Evolutionary conservation across 306 rosid species (phyloP).

Genomic region (Lupinus albus): DNA sequence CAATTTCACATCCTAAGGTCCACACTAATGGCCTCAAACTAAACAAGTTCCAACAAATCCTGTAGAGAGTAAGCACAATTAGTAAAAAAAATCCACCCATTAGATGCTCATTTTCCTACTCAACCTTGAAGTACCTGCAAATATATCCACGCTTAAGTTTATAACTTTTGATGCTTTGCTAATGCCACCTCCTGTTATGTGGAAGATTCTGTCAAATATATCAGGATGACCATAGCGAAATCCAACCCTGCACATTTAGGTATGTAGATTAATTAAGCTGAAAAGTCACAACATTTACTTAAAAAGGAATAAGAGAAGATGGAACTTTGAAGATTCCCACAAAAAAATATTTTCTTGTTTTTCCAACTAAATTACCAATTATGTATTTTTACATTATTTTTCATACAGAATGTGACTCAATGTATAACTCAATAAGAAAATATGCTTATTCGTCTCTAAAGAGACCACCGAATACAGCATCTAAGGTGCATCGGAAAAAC

Average conservation of each 20-base stretch:
- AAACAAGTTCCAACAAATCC: too few species aligned
- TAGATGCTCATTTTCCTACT: constrained; percentile 29
- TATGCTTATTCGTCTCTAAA: neutral
- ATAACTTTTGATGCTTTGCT: constrained; percentile 91
- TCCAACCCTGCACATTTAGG: constrained; percentile 71
- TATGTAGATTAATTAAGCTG: constrained; percentile 18
- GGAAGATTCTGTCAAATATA: constrained; percentile 96
- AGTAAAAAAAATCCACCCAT: constrained; percentile 43
- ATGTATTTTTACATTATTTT: constrained; percentile 1
- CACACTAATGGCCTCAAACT: too few species aligned
- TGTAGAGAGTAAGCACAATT: constrained; percentile 42
- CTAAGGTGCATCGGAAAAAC: too few species aligned
- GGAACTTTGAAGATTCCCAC: neutral
- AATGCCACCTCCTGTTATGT: constrained; percentile 96
- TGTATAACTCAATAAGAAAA: neutral
- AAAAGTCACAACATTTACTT: constrained; percentile 14
- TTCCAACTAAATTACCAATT: neutral
- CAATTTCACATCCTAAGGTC: too few species aligned
- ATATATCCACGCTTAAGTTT: constrained; percentile 91
- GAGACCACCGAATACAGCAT: too few species aligned
- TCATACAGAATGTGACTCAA: neutral
- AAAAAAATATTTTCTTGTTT: neutral
- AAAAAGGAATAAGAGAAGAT: neutral
- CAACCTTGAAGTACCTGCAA: constrained; percentile 72
- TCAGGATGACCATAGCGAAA: constrained; percentile 99